Evolutionary conservation across 1,284 basidiomycete genomes (phyloP).

Genomic region (Mycosarcoma mackinlayi): DNA sequence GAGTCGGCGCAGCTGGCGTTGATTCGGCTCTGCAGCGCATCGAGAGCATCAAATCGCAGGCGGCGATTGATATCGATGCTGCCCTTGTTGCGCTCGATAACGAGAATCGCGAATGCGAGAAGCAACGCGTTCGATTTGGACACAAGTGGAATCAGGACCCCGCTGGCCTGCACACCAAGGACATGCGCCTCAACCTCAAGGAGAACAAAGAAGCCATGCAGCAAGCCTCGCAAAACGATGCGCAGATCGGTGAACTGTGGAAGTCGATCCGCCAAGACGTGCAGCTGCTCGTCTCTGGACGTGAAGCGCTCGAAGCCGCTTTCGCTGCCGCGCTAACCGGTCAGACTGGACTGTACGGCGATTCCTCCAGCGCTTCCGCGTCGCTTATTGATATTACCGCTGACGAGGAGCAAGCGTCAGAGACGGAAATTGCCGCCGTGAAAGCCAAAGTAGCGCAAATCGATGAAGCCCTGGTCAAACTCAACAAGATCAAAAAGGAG

Average conservation of each 20-base stretch:
- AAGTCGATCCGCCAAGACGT: conserved; percentile 78
- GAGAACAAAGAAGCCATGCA: conserved; percentile 80
- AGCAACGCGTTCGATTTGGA: conserved; percentile 77
- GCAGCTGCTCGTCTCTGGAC: conserved; percentile 73
- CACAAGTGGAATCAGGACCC: conserved; percentile 92
- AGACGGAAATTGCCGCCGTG: conserved; percentile 32
- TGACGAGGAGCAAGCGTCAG: conserved; percentile 48
- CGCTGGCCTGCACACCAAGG: conserved; percentile 74
- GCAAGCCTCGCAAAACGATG: conserved; percentile 82
- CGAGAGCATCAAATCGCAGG: conserved; percentile 45
- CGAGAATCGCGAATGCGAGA: conserved; percentile 69
- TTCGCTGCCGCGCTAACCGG: conserved; percentile 73
- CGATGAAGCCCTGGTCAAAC: conserved; percentile 50
- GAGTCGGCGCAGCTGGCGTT: conserved; percentile 50
- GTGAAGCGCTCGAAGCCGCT: conserved; percentile 76
- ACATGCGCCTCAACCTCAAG: conserved; percentile 82
- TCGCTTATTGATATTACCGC: conserved; percentile 53
- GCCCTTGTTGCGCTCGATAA: conserved; percentile 55
- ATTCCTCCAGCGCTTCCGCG: conserved; percentile 6
- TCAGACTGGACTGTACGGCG: conserved; percentile 40
- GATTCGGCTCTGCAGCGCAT: conserved; percentile 47
- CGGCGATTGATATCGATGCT: conserved; percentile 40
- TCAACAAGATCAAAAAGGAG: conserved; percentile 72
- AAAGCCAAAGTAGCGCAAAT: conserved; percentile 47
- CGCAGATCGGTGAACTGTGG: conserved; percentile 82